Evolutionary conservation across 768 basidiomycete species (phyloP), one percentile per base, ranked within the genome.

Genomic region (Lanmaoa pseudosensibilis): DNA sequence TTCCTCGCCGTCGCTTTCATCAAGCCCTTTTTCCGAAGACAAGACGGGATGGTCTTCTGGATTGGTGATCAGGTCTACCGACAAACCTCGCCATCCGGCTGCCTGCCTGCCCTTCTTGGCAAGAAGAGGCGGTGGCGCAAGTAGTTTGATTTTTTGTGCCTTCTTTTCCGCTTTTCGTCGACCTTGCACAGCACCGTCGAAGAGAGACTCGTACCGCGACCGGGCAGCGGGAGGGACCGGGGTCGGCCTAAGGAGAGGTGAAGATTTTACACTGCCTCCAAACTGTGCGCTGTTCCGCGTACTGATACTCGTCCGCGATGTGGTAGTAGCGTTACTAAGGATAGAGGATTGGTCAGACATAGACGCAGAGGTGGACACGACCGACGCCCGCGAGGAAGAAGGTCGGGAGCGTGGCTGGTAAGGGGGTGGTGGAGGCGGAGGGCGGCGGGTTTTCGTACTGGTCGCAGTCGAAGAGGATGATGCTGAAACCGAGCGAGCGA

Each of bases 11-110:
- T 51, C 58, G 38, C 38, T 63, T 27, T 60, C 57, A 23, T 50
- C 55, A 3, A 8, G 59, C 23, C 60, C 62, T 32, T 66, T 57
- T 33, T 37, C 54, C 50, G 46, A 25, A 45, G 65, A 47, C 47
- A 53, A 25, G 48, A 34, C 55, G 30, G 52, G 55, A 50, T 70
- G 67, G 37, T 74, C 76, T 34, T 77, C 78, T 3, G 73, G 70
- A 54, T 72, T 76, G 12, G 81, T 80, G 50, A 85, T 83, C 50
- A 86, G 70, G 66, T 90, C 88, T 30, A 89, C 82, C 2, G 87
- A 87, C 39, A 87, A 66, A 10, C 84, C 88, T 43, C 87, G 76
- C 90, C 90, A 92, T 3, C 90, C 90, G 4, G 82, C 83, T 1
- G 87, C 84, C 54, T 84, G 80, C 54, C 85, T 69, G 39, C 65